Evolutionary conservation across 1,139 yeast genomes (phyloP), one percentile per base, ranked within the genome.

Genomic region (Diutina neorugosa): DNA sequence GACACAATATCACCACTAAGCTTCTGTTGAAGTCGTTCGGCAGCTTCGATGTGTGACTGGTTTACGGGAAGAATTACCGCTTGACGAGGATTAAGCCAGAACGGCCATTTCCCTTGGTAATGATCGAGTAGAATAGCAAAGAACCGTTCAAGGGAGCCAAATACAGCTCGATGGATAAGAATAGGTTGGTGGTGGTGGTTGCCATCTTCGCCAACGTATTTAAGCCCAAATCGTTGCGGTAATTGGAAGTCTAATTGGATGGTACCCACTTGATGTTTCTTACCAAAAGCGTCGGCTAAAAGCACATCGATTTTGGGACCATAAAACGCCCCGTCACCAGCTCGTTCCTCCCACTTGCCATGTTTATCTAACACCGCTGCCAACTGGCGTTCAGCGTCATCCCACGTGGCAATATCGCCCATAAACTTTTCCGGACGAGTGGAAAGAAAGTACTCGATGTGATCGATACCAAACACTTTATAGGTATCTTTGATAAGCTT

Each of bases 311-410:
- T 89, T 68, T 86, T 86, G 27, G 99, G 99, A 0, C 99, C 99
- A 66, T 93, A 93, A 69, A 93, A 93, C 0, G 98, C 99, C 55
- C 99, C 99, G 67, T 93, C 99, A 18, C 96, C 96, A 55, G 82
- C 86, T 58, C 90, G 85, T 12, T 88, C 62, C 52, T 77, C 73
- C 96, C 96, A 91, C 27, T 72, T 65, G 44, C 77, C 76, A 25
- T 58, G 56, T 21, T 69, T 65, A 54, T 85, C 73, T 58, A 93
- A 71, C 1, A 93, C 94, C 9, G 69, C 67, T 56, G 78, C 81
- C 57, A 93, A 73, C 59, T 83, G 84, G 18, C 69, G 63, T 68
- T 93, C 98, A 3, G 99, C 99, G 44, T 69, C 70, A 61, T 89
- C 72, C 98, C 98, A 93, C 14, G 88, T 85, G 53, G 76, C 80